Conservation (phyloP, 2,329 filamentous ascomycete species). For the Westerdykella aurantiaca region DNA sequence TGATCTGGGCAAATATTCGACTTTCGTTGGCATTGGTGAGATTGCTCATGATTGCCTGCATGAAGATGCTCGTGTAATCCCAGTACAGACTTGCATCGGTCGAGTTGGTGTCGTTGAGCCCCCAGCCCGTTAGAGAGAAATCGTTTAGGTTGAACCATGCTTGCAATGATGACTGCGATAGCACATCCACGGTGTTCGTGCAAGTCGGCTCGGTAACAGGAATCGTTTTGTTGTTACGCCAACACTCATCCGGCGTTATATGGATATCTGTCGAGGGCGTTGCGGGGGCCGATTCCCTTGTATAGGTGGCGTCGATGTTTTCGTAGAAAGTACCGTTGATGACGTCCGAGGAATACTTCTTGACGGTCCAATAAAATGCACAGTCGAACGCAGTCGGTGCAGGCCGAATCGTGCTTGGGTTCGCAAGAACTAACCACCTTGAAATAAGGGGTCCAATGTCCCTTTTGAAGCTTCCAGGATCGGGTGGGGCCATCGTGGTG, state of each 20-base stretch:
- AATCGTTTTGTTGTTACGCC: neutral
- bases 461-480: too few relatives aligned
- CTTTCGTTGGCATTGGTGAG: neutral
- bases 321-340: neutral
- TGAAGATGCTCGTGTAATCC: conserved; percentile 1
- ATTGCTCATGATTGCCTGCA: neutral
- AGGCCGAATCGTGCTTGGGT: neutral
- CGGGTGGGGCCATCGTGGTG: too few relatives aligned
- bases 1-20: neutral
- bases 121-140: neutral
- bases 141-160: neutral
- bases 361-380: conserved; percentile 1
- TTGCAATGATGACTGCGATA: neutral
- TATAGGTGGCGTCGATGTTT: neutral
- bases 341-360: neutral
- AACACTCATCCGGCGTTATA: neutral
- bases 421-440: conserved; percentile 1
- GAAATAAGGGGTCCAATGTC: conserved; percentile 1
- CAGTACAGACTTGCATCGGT: neutral
- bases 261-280: neutral
- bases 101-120: neutral
- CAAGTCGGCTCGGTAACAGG: neutral
- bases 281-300: neutral
- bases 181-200: neutral
- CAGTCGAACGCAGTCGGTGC: neutral